A percentile compares a stretch with the other conserved stretches of the same genome.
Conservation (phyloP, 2,329 filamentous ascomycete species). For the Hypocreales sp. region DNA sequence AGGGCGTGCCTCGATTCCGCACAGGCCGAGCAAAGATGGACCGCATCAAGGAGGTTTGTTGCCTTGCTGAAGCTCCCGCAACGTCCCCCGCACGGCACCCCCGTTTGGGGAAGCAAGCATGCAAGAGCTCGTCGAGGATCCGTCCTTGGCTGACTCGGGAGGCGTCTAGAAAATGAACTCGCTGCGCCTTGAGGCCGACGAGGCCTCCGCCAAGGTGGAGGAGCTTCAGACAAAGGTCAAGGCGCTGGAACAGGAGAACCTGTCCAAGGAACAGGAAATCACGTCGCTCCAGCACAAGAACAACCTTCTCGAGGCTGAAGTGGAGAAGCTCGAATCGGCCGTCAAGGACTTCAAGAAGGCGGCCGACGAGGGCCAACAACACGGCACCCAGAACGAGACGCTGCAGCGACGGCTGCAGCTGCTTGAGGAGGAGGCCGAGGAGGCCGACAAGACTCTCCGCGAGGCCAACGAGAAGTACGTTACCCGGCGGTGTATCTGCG, state of each 20-base stretch:
- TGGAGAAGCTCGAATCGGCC: conserved; percentile 77
- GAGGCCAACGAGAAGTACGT: conserved; percentile 98
- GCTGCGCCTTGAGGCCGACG: conserved; percentile 88
- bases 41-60: conserved; percentile 75
- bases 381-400: conserved; percentile 77
- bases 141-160: too few species aligned
- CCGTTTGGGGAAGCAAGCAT: too few species aligned
- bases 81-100: conserved; percentile 6
- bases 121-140: too few species aligned
- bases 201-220: conserved; percentile 65
- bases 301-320: conserved; percentile 71
- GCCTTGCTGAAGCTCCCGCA: conserved; percentile 8
- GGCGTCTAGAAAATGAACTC: conserved; percentile 77
- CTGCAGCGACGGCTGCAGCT: conserved; percentile 86
- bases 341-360: conserved; percentile 80
- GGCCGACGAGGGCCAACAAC: conserved; percentile 70
- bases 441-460: conserved; percentile 88
- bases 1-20: too few species aligned
- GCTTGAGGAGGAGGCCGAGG: conserved; percentile 94
- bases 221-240: conserved; percentile 83
- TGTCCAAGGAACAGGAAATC: conserved; percentile 95
- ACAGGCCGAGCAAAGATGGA: conserved; percentile 61
- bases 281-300: conserved; percentile 94
- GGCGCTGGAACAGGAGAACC: conserved; percentile 82
- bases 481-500: too few species aligned